Evolutionary conservation across 495 filamentous ascomycete species (phyloP), one percentile per base, ranked within the genome.

Genomic region (Aspergillus baeticus): DNA sequence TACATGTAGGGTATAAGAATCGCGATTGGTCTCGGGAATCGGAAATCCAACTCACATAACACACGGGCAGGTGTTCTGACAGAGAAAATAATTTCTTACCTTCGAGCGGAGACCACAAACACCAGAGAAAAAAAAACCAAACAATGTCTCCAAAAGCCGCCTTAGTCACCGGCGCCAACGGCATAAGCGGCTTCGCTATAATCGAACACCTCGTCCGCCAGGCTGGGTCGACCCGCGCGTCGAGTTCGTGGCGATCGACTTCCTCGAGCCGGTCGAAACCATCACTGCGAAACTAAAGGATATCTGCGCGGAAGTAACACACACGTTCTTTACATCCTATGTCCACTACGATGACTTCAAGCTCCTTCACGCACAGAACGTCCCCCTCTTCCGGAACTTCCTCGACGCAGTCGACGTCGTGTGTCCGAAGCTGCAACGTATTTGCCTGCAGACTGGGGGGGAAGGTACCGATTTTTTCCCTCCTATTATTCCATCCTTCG

Each of bases 161-260:
- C 11, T 62, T 71, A 34, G 62, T 71, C 18, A 66, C 66, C 3
- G 68, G 68, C 21, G 60, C 60, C 38, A 72, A 72, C 54, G 69
- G 69, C 14, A 65, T 72, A 34, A 72, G 48, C 51, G 69, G 69
- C 7, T 56, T 51, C 39, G 58, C 64, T 5, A 64, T 72, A 14
- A 29, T 69, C 1, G 62, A 70, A 39, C 62, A 68, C 17, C 48
- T 68, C 6, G 38, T 64, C 26, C 56, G 57, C 0, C 54, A 48
- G 20, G 18, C 18, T 37, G 18, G 21, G 8, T 23, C 8, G 68
- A 69, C 43, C 56, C 66, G 2, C 60, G 68, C 5, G 45, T 71
- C 22, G 14, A 55, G n/a, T 69, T 67, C 48, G 31, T 71, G 1
- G 64, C 64, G 2, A 10, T 69, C 20, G 60, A 61, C 43, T 61